A percentile compares a stretch with the other conserved stretches of the same genome.
These are phyloP conservation scores for Coelastrella sp. DNA, from an alignment of 139 green algal species.

Conservation along the genomic window DNA sequence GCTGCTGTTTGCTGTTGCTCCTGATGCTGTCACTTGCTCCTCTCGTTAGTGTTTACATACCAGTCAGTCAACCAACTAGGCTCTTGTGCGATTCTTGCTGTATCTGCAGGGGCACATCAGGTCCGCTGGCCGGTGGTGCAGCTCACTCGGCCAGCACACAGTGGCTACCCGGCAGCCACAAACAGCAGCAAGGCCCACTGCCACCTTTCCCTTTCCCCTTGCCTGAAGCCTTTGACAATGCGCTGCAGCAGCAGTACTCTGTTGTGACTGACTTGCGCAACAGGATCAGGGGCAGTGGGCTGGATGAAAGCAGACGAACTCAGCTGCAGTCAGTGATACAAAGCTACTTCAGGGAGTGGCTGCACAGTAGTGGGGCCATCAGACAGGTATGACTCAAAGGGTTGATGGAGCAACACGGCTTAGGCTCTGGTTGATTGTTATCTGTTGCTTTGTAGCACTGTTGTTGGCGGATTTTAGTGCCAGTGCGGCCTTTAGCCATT, in stretches of 20 bases:
- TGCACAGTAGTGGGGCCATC: conserved; percentile 59
- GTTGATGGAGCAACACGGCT: too few relatives aligned
- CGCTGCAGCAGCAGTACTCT: conserved; percentile 83
- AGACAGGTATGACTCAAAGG: conserved; percentile 20
- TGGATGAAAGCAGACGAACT: conserved; percentile 80
- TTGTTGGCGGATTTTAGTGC: too few relatives aligned
- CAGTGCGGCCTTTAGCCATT: too few relatives aligned
- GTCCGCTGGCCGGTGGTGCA: conserved; percentile 60
- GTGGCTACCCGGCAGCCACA: conserved; percentile 46
- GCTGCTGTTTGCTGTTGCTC: too few relatives aligned
- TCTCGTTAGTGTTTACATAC: neutral
- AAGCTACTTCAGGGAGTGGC: conserved; percentile 93
- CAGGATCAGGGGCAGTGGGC: conserved; percentile 66
- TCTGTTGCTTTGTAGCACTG: too few relatives aligned
- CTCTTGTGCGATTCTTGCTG: conserved; percentile 40
- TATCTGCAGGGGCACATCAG: conserved; percentile 70
- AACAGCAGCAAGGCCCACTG: neutral
- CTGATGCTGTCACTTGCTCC: neutral
- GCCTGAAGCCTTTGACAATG: conserved; percentile 82
- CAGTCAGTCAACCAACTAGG: neutral
- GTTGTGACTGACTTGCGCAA: conserved; percentile 81
- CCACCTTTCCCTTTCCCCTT: conserved; percentile 74
- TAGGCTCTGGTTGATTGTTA: too few relatives aligned
- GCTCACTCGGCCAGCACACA: conserved; percentile 47
- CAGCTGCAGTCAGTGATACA: conserved; percentile 90